Percentiles rank a stretch among this genome's conserved stretches.
phyloP scores from a whole-genome alignment of 2,329 filamentous ascomycete genomes.

The Bretziella fagacearum region DNA sequence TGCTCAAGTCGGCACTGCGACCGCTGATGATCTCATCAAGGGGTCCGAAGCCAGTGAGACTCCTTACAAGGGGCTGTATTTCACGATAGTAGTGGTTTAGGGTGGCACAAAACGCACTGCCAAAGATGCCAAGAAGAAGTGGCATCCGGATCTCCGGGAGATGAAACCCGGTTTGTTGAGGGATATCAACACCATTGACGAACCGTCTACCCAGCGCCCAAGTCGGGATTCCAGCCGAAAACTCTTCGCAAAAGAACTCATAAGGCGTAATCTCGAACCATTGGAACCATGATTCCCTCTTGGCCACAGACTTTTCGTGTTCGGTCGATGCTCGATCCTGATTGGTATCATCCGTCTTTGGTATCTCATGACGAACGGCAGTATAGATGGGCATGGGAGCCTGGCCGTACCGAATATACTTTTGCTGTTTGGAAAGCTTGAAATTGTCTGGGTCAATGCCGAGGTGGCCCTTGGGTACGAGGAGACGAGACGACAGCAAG shows the following conservation, averaged over 20 bases:
- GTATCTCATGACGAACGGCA: conserved; percentile 88
- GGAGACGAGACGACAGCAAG: conserved; percentile 62
- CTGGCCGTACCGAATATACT: conserved; percentile 58
- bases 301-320: conserved; percentile 32
- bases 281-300: conserved; percentile 75
- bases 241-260: conserved; percentile 89
- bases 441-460: conserved; percentile 48
- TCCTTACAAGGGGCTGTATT: conserved; percentile 63
- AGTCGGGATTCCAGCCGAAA: conserved; percentile 78
- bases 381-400: conserved; percentile 91
- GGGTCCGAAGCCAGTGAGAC: conserved; percentile 54
- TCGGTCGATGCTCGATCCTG: conserved; percentile 22
- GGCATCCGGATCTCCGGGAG: conserved; percentile 74
- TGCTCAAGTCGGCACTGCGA: conserved; percentile 67
- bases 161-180: conserved; percentile 45
- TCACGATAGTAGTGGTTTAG: conserved; percentile 93
- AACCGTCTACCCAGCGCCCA: conserved; percentile 85
- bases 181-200: conserved; percentile 48
- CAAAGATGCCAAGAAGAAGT: conserved; percentile 83
- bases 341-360: conserved; percentile 27
- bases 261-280: conserved; percentile 96
- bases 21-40: conserved; percentile 72
- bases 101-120: conserved; percentile 89
- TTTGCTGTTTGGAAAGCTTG: conserved; percentile 76
- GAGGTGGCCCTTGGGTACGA: conserved; percentile 70